Conservation (phyloP, 2,329 filamentous ascomycete genomes). For the Diaporthe citri region DNA sequence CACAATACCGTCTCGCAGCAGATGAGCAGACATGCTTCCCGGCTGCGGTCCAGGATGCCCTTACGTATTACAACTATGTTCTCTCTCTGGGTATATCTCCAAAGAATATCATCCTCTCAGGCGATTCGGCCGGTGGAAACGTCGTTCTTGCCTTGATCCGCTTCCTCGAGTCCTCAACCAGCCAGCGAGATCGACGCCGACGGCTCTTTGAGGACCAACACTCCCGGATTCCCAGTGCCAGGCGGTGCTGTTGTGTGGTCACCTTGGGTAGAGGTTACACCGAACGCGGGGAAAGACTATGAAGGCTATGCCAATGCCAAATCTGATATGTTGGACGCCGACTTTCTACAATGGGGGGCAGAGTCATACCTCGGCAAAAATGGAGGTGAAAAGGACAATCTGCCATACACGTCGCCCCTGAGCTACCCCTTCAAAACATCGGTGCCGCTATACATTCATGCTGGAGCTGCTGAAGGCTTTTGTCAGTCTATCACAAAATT, state of each 20-base stretch:
- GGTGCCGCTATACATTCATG: constrained; percentile 42
- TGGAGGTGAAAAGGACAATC: constrained; percentile 6
- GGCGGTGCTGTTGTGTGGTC: constrained; percentile 19
- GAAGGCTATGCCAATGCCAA: background rate
- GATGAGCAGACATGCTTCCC: constrained; percentile 41
- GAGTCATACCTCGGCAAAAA: constrained; percentile 37
- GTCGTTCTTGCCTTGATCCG: constrained; percentile 43
- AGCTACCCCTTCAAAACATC: constrained; percentile 42
- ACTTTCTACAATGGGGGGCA: constrained; percentile 44
- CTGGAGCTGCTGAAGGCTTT: constrained; percentile 42
- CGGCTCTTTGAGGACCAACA: constrained; percentile 23
- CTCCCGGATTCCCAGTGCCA: background rate
- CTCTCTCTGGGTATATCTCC: constrained; percentile 25
- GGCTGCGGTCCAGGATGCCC: constrained; percentile 42
- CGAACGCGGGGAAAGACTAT: constrained; percentile 5
- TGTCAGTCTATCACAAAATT: constrained; percentile 40
- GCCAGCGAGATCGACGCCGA: background rate
- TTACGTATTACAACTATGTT: constrained; percentile 41
- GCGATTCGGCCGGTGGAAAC: constrained; percentile 38
- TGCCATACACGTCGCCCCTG: constrained; percentile 43
- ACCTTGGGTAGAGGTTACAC: constrained; percentile 23
- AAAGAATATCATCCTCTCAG: constrained; percentile 34
- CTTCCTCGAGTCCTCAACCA: constrained; percentile 31
- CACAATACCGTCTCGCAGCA: constrained; percentile 41
- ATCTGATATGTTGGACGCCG: constrained; percentile 39